Percentiles rank a stretch among this genome's conserved stretches.
phyloP scores from a whole-genome alignment of 352 stramenopile species.

The Phytophthora quininea region DNA sequence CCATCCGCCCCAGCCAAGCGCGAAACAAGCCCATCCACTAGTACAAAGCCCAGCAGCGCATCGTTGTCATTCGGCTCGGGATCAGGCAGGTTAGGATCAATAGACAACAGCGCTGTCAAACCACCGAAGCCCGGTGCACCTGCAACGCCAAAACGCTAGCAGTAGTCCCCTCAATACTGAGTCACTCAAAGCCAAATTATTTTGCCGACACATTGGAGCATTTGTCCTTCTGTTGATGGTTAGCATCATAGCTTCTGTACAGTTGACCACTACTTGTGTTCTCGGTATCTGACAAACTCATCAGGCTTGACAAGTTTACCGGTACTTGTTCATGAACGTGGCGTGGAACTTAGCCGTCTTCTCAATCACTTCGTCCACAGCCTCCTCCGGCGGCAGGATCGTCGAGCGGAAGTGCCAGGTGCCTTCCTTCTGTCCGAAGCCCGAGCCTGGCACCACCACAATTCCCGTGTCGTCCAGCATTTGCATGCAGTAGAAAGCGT shows the following conservation, averaged over 20 bases:
- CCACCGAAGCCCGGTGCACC: conserved; percentile 24
- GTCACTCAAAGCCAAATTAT: not conserved
- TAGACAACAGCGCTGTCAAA: conserved; percentile 30
- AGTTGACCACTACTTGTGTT: conserved; percentile 3
- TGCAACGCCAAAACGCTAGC: conserved; percentile 31
- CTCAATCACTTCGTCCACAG: conserved; percentile 95
- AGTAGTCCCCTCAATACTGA: not conserved
- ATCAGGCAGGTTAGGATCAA: conserved; percentile 41
- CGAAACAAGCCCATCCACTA: conserved; percentile 63
- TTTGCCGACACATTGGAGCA: not conserved
- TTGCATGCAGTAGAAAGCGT: conserved; percentile 98
- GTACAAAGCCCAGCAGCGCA: conserved; percentile 49
- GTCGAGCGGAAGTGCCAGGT: conserved; percentile 99
- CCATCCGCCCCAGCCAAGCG: conserved; percentile 71
- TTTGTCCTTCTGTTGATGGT: not conserved
- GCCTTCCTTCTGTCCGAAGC: conserved; percentile 96
- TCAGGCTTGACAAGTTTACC: conserved; percentile 33
- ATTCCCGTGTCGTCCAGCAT: conserved; percentile 97
- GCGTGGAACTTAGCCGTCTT: conserved; percentile 95
- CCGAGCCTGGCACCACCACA: conserved; percentile 97
- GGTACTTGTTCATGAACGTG: conserved; percentile 95
- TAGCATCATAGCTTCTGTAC: conserved; percentile 2
- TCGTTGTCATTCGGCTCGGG: conserved; percentile 23
- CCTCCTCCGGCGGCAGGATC: conserved; percentile 96
- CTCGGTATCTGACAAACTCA: not conserved